Evolutionary conservation across 208 protist genomes (phyloP).

Genomic region (Acanthamoeba divionensis): DNA sequence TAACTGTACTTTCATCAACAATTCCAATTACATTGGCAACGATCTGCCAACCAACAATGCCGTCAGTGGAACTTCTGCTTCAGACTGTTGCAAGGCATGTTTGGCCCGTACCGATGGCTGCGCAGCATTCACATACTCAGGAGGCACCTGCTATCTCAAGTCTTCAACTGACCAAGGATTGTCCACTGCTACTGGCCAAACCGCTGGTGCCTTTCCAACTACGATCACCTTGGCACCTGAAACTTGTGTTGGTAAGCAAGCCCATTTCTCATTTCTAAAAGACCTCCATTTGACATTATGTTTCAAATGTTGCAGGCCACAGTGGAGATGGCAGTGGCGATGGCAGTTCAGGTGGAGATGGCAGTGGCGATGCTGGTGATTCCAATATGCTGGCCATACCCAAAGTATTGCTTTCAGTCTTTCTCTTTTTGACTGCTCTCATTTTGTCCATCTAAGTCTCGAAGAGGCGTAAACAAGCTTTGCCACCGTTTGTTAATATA

Average conservation of each 20-base stretch:
- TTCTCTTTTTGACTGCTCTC: too few relatives aligned
- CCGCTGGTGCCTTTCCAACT: not conserved
- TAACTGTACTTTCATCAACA: not conserved
- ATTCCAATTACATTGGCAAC: not conserved
- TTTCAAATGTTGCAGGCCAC: too few relatives aligned
- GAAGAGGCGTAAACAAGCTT: too few relatives aligned
- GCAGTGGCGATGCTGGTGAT: too few relatives aligned
- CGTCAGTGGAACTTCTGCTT: not conserved
- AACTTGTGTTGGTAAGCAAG: not conserved
- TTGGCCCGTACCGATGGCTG: not conserved
- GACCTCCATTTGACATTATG: too few relatives aligned
- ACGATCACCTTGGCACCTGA: not conserved
- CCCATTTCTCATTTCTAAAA: too few relatives aligned
- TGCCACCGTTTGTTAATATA: too few relatives aligned
- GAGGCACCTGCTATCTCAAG: slow-evolving; percentile 11
- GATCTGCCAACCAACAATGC: not conserved
- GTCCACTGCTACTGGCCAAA: not conserved
- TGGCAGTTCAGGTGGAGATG: too few relatives aligned
- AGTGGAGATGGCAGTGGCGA: too few relatives aligned
- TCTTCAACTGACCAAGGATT: not conserved
- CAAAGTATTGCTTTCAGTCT: too few relatives aligned
- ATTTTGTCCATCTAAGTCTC: too few relatives aligned
- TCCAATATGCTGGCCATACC: too few relatives aligned
- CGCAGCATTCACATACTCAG: not conserved
- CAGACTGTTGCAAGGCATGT: not conserved